Evolutionary conservation across 345 rosid genomes (phyloP).

Genomic region (Rhodamnia rubescens): DNA sequence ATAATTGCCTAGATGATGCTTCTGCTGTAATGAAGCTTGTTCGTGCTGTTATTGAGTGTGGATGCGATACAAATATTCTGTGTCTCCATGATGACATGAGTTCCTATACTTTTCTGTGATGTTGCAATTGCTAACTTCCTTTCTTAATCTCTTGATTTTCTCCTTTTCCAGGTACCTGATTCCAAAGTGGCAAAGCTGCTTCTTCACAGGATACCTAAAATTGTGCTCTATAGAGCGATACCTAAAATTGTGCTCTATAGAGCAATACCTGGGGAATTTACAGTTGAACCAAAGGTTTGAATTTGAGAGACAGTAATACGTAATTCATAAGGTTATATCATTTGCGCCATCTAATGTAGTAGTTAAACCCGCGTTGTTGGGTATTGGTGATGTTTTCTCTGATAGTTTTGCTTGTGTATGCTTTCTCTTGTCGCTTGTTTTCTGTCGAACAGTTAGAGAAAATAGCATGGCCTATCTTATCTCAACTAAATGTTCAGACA

Average conservation of each 20-base stretch:
- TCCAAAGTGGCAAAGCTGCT: conserved; percentile 35
- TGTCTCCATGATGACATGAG: conserved; percentile 36
- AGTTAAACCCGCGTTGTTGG: neutral
- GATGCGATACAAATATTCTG: conserved; percentile 25
- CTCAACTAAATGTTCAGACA: neutral
- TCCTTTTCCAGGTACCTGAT: conserved; percentile 31
- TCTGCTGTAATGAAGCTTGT: conserved; percentile 80
- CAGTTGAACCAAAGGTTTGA: conserved; percentile 49
- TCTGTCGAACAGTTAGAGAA: neutral
- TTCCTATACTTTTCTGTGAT: neutral
- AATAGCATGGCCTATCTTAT: neutral
- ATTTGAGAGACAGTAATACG: neutral
- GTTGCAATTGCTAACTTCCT: neutral
- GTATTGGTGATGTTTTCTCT: neutral
- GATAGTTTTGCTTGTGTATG: neutral
- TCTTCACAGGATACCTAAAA: conserved; percentile 51
- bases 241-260: no score
- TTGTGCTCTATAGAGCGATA: conserved; percentile 28
- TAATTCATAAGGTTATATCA: neutral
- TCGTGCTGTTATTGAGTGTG: conserved; percentile 53
- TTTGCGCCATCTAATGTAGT: neutral
- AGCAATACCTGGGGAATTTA: conserved; percentile 38
- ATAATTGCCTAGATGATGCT: conserved; percentile 81
- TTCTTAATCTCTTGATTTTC: neutral
- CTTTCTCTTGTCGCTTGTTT: neutral